A percentile compares a stretch with the other conserved stretches of the same genome.
These are phyloP conservation scores for Lepraria neglecta DNA, from an alignment of 495 filamentous ascomycete genomes.

Conservation along the genomic window DNA sequence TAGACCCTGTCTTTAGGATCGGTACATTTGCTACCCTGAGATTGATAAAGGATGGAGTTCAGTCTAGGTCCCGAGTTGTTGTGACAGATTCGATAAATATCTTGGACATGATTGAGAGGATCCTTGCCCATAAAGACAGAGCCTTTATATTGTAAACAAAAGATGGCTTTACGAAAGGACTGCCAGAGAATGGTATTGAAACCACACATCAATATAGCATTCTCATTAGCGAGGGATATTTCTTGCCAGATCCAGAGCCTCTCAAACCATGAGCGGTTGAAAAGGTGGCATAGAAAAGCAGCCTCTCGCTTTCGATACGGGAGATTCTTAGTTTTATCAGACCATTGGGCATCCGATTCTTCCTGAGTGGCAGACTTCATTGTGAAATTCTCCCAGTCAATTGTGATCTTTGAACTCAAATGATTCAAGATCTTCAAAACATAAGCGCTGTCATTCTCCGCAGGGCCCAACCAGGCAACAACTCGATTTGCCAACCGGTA, in stretches of 20 bases:
- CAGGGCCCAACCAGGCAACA: conserved; percentile 1
- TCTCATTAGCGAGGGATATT: not conserved
- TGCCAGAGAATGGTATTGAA: not conserved
- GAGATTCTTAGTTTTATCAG: not conserved
- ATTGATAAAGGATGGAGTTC: too few species aligned
- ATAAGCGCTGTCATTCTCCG: not conserved
- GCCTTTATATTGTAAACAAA: not conserved
- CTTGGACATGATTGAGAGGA: not conserved
- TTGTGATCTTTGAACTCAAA: not conserved
- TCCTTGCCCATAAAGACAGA: too few species aligned
- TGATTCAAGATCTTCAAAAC: not conserved
- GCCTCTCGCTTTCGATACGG: too few species aligned
- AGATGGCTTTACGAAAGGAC: not conserved
- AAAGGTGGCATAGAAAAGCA: not conserved
- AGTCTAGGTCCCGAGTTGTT: not conserved
- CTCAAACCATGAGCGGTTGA: conserved; percentile 11
- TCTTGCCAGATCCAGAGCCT: conserved; percentile 15
- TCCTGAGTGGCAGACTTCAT: not conserved
- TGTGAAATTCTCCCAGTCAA: conserved; percentile 1
- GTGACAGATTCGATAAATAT: too few species aligned
- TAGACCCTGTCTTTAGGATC: conserved; percentile 16
- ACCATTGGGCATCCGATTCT: not conserved
- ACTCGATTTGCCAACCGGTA: conserved; percentile 3
- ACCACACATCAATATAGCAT: conserved; percentile 1
- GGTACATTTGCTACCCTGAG: not conserved